These are phyloP conservation scores for Pleurotus sapidus DNA, from an alignment of 768 basidiomycete genomes.

Conservation along the genomic window DNA sequence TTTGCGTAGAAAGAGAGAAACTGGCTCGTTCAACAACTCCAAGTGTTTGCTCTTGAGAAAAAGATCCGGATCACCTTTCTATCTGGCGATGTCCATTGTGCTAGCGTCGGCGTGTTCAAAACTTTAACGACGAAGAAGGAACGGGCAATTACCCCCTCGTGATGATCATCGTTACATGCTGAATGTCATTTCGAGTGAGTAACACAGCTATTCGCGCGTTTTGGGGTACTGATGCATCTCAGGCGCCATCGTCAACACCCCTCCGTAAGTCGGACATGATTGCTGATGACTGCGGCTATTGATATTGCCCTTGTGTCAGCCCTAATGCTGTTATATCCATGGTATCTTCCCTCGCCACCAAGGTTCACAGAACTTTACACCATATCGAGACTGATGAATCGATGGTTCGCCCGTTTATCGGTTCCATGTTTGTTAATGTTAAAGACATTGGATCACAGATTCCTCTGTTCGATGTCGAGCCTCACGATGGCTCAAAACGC, in stretches of 20 bases:
- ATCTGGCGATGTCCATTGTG: slow-evolving; percentile 93
- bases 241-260: slow-evolving; percentile 94
- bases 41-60: slow-evolving; percentile 62
- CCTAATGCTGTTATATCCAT: slow-evolving; percentile 72
- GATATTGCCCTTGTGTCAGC: background rate
- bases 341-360: slow-evolving; percentile 77
- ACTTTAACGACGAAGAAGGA: slow-evolving; percentile 54
- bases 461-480: slow-evolving; percentile 73
- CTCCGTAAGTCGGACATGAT: slow-evolving; percentile 53
- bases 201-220: background rate
- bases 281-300: too few species aligned
- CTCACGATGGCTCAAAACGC: slow-evolving; percentile 63
- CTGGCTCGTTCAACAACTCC: slow-evolving; percentile 78
- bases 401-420: slow-evolving; percentile 50
- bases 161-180: slow-evolving; percentile 87
- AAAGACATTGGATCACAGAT: slow-evolving; percentile 36
- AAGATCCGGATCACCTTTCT: slow-evolving; percentile 79
- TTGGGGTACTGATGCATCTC: slow-evolving; percentile 7
- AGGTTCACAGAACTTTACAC: slow-evolving; percentile 87
- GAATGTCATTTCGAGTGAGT: slow-evolving; percentile 77
- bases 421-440: background rate
- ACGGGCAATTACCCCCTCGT: slow-evolving; percentile 48
- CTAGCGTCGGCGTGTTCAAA: slow-evolving; percentile 77
- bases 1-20: slow-evolving; percentile 79
- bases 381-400: slow-evolving; percentile 79